Percentiles rank a stretch among this genome's conserved stretches.
Evolutionary conservation across 1,284 basidiomycete genomes (phyloP).

Genomic region (Sphaerobolus stellatus): DNA sequence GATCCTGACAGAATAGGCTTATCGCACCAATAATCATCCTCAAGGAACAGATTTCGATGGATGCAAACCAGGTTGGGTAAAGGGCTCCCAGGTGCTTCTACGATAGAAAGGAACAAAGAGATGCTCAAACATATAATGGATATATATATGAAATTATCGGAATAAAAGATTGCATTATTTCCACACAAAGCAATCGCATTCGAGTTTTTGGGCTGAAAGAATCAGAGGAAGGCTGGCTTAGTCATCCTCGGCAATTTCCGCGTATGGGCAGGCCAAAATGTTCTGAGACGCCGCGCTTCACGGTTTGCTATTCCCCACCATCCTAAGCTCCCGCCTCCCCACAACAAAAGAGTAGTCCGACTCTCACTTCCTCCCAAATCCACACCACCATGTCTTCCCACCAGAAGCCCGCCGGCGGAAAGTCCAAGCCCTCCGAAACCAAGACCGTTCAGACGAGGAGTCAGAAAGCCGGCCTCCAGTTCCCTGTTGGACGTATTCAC

Average conservation of each 20-base stretch:
- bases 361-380: neutral
- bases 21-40: neutral
- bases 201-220: neutral
- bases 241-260: conserved; percentile 2
- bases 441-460: conserved; percentile 67
- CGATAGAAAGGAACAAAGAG: no score
- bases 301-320: neutral
- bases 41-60: neutral
- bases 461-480: conserved; percentile 82
- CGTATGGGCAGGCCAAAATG: neutral
- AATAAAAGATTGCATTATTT: neutral
- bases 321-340: neutral
- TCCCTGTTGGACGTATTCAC: conserved; percentile 92
- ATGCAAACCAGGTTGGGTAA: neutral
- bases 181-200: neutral
- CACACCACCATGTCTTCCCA: conserved; percentile 26
- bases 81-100: neutral
- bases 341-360: neutral
- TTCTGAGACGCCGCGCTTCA: neutral
- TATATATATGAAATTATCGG: no score
- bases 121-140: no score
- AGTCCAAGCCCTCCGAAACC: conserved; percentile 36
- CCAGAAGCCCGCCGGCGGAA: conserved; percentile 36
- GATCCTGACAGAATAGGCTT: neutral
- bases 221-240: neutral